phyloP scores from a whole-genome alignment of 1,139 yeast species.

The Yamadazyma taylorii region DNA sequence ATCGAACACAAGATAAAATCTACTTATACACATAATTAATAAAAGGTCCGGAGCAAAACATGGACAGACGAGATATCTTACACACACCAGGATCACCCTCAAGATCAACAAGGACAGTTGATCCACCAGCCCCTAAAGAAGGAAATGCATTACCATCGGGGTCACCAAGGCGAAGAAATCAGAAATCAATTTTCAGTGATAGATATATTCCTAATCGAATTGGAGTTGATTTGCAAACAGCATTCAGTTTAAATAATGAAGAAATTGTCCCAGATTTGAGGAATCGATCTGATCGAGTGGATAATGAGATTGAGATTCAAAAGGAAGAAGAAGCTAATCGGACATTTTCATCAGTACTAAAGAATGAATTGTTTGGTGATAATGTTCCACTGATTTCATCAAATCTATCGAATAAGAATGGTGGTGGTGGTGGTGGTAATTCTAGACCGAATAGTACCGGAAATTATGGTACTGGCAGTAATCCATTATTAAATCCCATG shows the following conservation, averaged over 20 bases:
- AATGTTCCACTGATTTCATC: constrained; percentile 62
- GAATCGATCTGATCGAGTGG: constrained; percentile 25
- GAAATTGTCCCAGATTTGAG: constrained; percentile 41
- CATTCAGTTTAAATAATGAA: constrained; percentile 63
- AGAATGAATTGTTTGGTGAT: constrained; percentile 91
- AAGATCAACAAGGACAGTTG: constrained; percentile 35
- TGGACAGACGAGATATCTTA: constrained; percentile 18
- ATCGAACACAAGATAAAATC: no score
- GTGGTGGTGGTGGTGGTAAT: no score
- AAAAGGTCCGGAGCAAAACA: no score
- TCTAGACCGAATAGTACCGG: constrained; percentile 27
- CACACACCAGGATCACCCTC: constrained; percentile 46
- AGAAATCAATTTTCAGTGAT: constrained; percentile 63
- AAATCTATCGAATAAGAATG: constrained; percentile 24
- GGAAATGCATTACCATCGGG: constrained; percentile 26
- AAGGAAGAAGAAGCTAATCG: constrained; percentile 82
- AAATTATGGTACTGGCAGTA: constrained; percentile 10
- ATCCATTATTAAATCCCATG: constrained; percentile 11
- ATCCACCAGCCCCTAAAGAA: constrained; percentile 34
- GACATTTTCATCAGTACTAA: constrained; percentile 81
- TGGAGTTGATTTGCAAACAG: constrained; percentile 87
- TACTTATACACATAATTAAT: no score
- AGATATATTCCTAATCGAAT: constrained; percentile 84
- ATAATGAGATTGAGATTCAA: constrained; percentile 65
- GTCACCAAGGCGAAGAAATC: constrained; percentile 41